Conservation (phyloP, 2,329 filamentous ascomycete species). For the Aureobasidium uvarum region DNA sequence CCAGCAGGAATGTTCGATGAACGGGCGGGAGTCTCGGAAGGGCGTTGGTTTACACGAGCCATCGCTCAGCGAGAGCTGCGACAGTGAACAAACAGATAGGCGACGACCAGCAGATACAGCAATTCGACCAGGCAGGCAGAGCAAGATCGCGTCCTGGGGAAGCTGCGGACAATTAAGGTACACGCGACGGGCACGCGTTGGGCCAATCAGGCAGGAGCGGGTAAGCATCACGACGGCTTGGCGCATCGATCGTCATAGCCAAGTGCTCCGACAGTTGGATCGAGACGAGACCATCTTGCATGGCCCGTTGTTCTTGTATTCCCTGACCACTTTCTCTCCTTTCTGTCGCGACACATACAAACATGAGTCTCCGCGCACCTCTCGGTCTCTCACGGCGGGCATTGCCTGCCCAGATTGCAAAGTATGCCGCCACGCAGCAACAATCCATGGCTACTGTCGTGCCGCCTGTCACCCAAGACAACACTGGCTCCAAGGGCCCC, state of each 20-base stretch:
- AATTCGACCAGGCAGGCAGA: neutral
- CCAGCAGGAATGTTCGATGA: neutral
- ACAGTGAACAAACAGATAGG: neutral
- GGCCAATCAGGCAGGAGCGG: neutral
- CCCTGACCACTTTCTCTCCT: neutral
- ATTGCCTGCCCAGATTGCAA: conserved; percentile 20
- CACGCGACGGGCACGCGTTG: neutral
- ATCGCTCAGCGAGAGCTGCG: conserved; percentile 10
- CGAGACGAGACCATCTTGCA: neutral
- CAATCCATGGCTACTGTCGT: conserved; percentile 57
- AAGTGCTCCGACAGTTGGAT: neutral
- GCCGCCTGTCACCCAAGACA: conserved; percentile 77
- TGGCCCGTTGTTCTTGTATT: neutral
- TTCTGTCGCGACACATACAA: neutral
- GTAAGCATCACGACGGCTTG: neutral
- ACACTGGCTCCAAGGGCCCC: conserved; percentile 68
- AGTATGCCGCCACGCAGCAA: conserved; percentile 26
- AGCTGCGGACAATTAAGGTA: conserved; percentile 8
- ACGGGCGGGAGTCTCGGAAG: conserved; percentile 8
- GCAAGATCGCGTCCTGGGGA: neutral
- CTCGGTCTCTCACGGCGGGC: conserved; percentile 28
- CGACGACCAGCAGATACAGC: neutral
- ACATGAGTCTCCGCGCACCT: conserved; percentile 29
- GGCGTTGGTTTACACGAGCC: conserved; percentile 13
- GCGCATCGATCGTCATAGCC: conserved; percentile 18